A percentile compares a stretch with the other conserved stretches of the same genome.
Evolutionary conservation across 108 stramenopile species (phyloP).

Genomic region (Pseudonitzschia delicatissima): DNA sequence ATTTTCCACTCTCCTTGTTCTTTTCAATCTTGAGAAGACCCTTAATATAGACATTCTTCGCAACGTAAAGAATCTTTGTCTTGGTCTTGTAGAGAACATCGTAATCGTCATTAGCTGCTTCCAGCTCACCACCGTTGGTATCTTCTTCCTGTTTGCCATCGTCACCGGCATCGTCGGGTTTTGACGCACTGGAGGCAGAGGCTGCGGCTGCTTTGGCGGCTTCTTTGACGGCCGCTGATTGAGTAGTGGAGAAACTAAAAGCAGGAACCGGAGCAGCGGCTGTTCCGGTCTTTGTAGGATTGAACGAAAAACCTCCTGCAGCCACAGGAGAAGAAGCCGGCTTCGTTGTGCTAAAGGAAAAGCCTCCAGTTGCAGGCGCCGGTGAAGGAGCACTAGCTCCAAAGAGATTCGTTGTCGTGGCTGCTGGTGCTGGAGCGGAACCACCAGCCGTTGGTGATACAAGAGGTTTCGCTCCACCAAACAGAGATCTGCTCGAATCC

Average conservation of each 20-base stretch:
- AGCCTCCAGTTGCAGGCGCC: not conserved
- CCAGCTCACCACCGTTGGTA: not conserved
- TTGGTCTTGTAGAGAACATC: not conserved
- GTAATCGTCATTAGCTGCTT: not conserved
- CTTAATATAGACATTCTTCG: not conserved
- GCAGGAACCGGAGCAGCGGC: constrained; percentile 5
- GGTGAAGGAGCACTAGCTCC: not conserved
- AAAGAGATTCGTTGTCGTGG: not conserved
- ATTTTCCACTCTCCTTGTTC: constrained; percentile 1
- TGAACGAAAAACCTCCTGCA: not conserved
- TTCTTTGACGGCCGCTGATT: not conserved
- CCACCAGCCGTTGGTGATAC: not conserved
- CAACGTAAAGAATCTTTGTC: not conserved
- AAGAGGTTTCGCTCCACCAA: not conserved
- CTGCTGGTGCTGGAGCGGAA: no score
- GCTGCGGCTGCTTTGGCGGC: not conserved
- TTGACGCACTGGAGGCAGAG: not conserved
- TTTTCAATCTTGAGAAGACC: not conserved
- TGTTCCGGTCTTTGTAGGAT: not conserved
- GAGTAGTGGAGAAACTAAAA: constrained; percentile 5
- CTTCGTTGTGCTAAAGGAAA: not conserved
- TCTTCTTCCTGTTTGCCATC: not conserved
- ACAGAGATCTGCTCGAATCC: constrained; percentile 1
- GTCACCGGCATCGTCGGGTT: not conserved
- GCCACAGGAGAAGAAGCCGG: not conserved